A percentile compares a stretch with the other conserved stretches of the same genome.
Conservation (phyloP, 805 yeast genomes). For the Candida ortonii region DNA sequence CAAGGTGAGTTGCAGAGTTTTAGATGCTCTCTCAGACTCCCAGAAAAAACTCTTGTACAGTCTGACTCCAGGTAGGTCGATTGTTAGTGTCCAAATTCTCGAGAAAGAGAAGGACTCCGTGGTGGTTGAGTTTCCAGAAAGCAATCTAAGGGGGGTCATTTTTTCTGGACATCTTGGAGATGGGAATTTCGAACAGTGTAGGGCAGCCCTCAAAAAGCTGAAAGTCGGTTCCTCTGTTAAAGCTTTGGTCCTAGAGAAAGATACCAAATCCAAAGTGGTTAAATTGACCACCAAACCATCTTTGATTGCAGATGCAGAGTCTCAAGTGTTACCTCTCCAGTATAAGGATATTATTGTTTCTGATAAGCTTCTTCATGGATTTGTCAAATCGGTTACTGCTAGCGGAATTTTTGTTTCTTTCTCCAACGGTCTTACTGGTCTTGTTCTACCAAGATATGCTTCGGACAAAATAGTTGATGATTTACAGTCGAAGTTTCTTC, state of each 20-base stretch:
- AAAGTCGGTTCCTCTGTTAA: slow-evolving; percentile 58
- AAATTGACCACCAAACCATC: slow-evolving; percentile 63
- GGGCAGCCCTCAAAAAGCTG: slow-evolving; percentile 60
- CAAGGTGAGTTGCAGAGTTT: slow-evolving; percentile 70
- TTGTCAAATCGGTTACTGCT: slow-evolving; percentile 70
- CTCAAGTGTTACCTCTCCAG: slow-evolving; percentile 50
- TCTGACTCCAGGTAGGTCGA: slow-evolving; percentile 58
- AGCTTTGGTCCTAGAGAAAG: slow-evolving; percentile 67
- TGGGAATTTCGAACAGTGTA: slow-evolving; percentile 67
- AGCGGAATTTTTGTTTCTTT: slow-evolving; percentile 83
- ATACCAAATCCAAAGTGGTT: slow-evolving; percentile 56
- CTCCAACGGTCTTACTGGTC: slow-evolving; percentile 76
- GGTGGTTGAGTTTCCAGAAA: slow-evolving; percentile 56
- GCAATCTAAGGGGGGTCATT: slow-evolving; percentile 64
- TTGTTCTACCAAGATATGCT: slow-evolving; percentile 73
- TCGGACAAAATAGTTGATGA: slow-evolving; percentile 52
- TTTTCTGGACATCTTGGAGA: slow-evolving; percentile 75
- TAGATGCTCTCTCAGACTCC: slow-evolving; percentile 47
- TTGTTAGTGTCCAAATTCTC: slow-evolving; percentile 57
- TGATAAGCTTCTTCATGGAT: slow-evolving; percentile 59
- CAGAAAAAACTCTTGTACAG: slow-evolving; percentile 46
- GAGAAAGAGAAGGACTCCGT: slow-evolving; percentile 76
- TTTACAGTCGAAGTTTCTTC: slow-evolving; percentile 50
- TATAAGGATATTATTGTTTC: slow-evolving; percentile 58
- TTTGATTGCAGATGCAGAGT: slow-evolving; percentile 61